These are phyloP conservation scores for Eucalyptus viminalis DNA, from an alignment of 345 rosid species.

Conservation along the genomic window DNA sequence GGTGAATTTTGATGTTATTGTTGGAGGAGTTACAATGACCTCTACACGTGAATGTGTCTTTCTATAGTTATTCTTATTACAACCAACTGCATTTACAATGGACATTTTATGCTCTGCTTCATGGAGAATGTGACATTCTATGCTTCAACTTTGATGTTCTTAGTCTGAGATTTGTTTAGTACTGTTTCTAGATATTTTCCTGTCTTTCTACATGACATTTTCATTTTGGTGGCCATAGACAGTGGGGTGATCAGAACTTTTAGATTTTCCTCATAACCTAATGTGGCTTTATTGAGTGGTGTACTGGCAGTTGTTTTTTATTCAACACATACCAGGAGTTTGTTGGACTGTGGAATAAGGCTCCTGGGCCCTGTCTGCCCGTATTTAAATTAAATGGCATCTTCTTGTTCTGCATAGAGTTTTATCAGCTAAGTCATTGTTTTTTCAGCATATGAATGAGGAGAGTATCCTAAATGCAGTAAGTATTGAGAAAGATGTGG, in stretches of 20 bases:
- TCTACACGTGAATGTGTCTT: background rate
- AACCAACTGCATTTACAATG: background rate
- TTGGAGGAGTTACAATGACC: background rate
- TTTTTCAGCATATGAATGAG: constrained; percentile 71
- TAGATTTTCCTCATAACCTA: background rate
- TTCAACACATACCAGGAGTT: background rate
- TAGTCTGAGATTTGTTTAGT: background rate
- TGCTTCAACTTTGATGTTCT: background rate
- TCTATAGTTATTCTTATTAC: background rate
- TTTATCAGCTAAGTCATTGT: background rate
- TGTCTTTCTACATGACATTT: background rate
- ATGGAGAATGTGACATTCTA: background rate
- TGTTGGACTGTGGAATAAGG: background rate
- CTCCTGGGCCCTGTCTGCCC: background rate
- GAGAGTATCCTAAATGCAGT: constrained; percentile 65
- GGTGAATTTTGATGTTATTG: background rate
- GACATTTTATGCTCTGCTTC: background rate
- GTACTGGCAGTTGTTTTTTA: background rate
- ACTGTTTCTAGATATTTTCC: background rate
- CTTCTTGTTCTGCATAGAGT: background rate
- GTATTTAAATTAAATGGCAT: background rate
- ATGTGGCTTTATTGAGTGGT: background rate
- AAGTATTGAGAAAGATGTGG: constrained; percentile 76
- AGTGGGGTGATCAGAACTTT: background rate
- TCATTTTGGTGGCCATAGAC: background rate